phyloP scores from a whole-genome alignment of 73 alveolate genomes.

The Stentor coeruleus region DNA sequence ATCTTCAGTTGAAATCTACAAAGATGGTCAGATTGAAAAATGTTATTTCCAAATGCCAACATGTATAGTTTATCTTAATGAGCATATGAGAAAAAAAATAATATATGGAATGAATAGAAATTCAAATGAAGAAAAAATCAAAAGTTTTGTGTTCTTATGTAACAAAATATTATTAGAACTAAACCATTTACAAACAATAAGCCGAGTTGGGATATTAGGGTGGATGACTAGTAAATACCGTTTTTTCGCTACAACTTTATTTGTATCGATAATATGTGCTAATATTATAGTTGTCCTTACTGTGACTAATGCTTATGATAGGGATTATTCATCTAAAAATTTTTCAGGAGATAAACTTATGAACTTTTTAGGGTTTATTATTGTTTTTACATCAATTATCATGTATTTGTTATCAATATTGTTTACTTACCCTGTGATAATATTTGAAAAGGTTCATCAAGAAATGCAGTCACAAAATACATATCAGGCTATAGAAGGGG shows the following conservation, averaged over 20 bases:
- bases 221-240: background rate
- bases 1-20: constrained; percentile 22
- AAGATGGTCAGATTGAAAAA: constrained; percentile 23
- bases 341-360: background rate
- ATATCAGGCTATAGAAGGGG: background rate
- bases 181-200: background rate
- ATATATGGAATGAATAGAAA: background rate
- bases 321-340: background rate
- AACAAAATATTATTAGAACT: background rate
- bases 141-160: background rate
- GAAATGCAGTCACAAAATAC: background rate
- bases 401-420: background rate
- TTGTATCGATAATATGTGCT: background rate
- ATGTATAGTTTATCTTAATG: background rate
- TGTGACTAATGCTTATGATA: background rate
- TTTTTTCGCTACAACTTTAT: background rate
- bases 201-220: background rate
- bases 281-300: background rate
- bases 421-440: constrained; percentile 24
- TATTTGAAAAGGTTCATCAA: constrained; percentile 21
- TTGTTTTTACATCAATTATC: background rate
- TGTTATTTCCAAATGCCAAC: constrained; percentile 21
- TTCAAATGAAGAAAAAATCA: constrained; percentile 10
- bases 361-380: background rate
- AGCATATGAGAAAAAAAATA: background rate